phyloP scores from a whole-genome alignment of 2,329 filamentous ascomycete genomes.

The Colletotrichum orchidophilum region DNA sequence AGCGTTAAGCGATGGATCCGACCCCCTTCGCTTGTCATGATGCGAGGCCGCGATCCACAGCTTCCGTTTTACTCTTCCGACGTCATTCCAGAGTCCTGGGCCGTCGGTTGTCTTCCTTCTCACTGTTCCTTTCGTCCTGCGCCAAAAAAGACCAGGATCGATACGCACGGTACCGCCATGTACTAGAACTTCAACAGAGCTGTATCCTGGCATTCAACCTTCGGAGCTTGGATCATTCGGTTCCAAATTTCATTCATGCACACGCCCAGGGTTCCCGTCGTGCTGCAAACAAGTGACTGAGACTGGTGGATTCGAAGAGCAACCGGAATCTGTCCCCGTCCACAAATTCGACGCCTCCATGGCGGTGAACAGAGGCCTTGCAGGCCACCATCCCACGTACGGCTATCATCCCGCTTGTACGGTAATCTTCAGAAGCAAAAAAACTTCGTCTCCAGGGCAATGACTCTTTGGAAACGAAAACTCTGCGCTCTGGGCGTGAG shows the following conservation, averaged over 20 bases:
- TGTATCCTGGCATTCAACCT: neutral
- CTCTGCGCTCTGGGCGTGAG: conserved; percentile 24
- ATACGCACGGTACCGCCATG: conserved; percentile 1
- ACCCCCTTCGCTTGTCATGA: conserved; percentile 26
- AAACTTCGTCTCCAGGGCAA: conserved; percentile 28
- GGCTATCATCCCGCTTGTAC: conserved; percentile 20
- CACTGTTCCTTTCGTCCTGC: neutral
- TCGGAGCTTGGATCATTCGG: conserved; percentile 23
- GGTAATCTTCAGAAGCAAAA: conserved; percentile 18
- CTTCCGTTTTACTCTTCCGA: conserved; percentile 31
- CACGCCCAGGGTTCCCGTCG: conserved; percentile 27
- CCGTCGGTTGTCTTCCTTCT: neutral
- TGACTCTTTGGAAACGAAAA: conserved; percentile 28
- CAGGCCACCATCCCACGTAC: conserved; percentile 26
- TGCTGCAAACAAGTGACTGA: conserved; percentile 27
- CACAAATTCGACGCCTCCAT: conserved; percentile 28
- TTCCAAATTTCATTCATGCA: conserved; percentile 27
- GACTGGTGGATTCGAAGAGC: conserved; percentile 24
- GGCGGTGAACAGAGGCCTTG: conserved; percentile 31
- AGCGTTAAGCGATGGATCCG: conserved; percentile 31
- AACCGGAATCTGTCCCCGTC: conserved; percentile 30
- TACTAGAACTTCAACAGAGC: conserved; percentile 16
- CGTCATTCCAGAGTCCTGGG: conserved; percentile 31
- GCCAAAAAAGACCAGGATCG: neutral
- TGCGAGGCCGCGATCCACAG: conserved; percentile 31